Percentiles rank a stretch among this genome's conserved stretches.
Conservation (phyloP, 2,329 filamentous ascomycete species). For the Sarocladiaceae sp. region DNA sequence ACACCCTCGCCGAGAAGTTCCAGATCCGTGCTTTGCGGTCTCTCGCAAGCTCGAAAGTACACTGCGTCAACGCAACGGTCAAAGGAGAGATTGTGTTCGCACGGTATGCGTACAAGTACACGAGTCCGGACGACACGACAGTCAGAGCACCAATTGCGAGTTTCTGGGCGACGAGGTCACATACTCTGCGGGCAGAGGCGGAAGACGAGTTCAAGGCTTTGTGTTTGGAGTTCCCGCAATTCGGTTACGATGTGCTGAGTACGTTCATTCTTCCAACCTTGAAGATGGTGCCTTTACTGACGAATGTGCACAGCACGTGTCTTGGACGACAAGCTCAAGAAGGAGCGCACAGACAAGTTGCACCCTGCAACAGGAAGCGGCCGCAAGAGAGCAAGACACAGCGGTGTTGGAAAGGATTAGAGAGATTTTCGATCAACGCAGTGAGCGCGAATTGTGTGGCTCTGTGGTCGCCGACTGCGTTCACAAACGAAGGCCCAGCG, state of each 20-base stretch:
- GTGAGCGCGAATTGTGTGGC: too few species aligned
- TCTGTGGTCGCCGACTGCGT: too few species aligned
- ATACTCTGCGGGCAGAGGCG: slow-evolving; percentile 79
- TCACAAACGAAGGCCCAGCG: too few species aligned
- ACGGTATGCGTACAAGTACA: slow-evolving; percentile 82
- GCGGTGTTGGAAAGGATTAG: slow-evolving; percentile 27
- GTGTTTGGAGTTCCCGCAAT: slow-evolving; percentile 86
- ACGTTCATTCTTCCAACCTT: slow-evolving; percentile 24
- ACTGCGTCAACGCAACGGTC: slow-evolving; percentile 82
- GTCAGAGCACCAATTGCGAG: slow-evolving; percentile 82
- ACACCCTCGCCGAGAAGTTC: slow-evolving; percentile 82
- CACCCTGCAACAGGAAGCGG: slow-evolving; percentile 42
- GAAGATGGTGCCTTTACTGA: slow-evolving; percentile 15
- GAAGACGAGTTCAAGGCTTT: slow-evolving; percentile 80
- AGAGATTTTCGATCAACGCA: too few species aligned
- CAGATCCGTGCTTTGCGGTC: slow-evolving; percentile 63
- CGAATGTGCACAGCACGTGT: slow-evolving; percentile 46
- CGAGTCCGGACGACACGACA: slow-evolving; percentile 60
- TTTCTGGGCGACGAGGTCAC: slow-evolving; percentile 81
- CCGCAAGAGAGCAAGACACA: slow-evolving; percentile 55
- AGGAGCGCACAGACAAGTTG: slow-evolving; percentile 57
- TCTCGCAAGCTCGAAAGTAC: slow-evolving; percentile 84
- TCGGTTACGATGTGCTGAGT: slow-evolving; percentile 90
- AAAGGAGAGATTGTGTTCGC: slow-evolving; percentile 90
- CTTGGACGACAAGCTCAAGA: slow-evolving; percentile 62